Conservation (phyloP, 2,329 filamentous ascomycete genomes). For the Bipolaris cookei region DNA sequence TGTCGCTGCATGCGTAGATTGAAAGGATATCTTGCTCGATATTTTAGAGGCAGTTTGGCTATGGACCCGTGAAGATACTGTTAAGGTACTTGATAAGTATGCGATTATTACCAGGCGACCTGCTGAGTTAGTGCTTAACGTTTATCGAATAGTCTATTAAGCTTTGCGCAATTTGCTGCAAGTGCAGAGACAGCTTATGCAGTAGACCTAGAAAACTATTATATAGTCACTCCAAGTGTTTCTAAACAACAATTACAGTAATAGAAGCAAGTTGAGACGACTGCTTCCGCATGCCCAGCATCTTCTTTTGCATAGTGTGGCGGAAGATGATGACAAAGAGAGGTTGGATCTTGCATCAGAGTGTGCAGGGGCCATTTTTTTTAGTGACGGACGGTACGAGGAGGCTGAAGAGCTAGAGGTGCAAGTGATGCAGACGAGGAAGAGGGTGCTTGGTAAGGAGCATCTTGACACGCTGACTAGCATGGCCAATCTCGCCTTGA, state of each 20-base stretch:
- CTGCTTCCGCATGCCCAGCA: constrained; percentile 25
- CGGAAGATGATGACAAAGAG: background rate
- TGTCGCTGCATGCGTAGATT: constrained; percentile 49
- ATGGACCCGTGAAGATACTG: background rate
- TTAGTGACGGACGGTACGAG: background rate
- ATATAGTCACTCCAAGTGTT: constrained; percentile 22
- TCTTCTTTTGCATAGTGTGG: constrained; percentile 18
- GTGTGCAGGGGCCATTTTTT: background rate
- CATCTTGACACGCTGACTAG: background rate
- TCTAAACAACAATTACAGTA: constrained; percentile 19
- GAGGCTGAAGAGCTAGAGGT: background rate
- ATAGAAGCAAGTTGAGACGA: constrained; percentile 30
- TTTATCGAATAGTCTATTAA: constrained; percentile 11
- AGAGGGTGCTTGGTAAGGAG: too few species aligned
- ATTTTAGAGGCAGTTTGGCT: constrained; percentile 19
- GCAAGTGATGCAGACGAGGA: too few species aligned
- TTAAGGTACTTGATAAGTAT: background rate
- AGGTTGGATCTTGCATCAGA: background rate
- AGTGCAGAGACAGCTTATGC: constrained; percentile 3
- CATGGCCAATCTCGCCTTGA: constrained; percentile 4
- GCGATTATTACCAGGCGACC: background rate
- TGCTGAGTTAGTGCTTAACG: background rate
- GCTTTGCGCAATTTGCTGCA: constrained; percentile 15
- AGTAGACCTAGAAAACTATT: constrained; percentile 18
- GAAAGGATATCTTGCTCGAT: constrained; percentile 26